Base-by-base conservation (phyloP, 1,139 yeast species). In the Debaryomyces psychrophilus region DNA sequence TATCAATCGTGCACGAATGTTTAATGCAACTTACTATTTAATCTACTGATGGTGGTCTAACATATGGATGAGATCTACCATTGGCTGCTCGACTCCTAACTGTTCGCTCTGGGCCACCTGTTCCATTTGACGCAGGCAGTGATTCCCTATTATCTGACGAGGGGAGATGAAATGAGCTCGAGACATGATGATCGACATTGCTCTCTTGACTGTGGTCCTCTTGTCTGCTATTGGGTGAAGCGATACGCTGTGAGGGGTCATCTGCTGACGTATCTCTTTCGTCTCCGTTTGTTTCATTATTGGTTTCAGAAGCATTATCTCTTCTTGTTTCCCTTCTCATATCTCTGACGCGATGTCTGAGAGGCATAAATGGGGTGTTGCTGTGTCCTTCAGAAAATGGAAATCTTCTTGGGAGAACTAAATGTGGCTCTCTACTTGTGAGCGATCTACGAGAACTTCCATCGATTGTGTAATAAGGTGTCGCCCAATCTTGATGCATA, bases 401-500 rank as follows among this genome's bases (percentile, higher is more conserved):
- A 37, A 69, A 67, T 37, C 64, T 53, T 22, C 72, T 57, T 2
- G 76, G 75, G 29, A 68, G 47, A 2, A 67, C 62, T 35, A 68
- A 50, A 29, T 55, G 51, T 2, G 73, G 73, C 28, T 68, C 69
- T 35, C 57, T 48, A 2, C 52, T 46, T 4, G 42, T 39, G 0
- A 55, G 53, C 17, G 39, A 40, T 14, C 45, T 43, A 38, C 43
- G 55, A 9, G 20, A 17, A 4, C 15, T 22, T 4, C 41, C 37
- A 34, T 46, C 50, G 6, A 37, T 31, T 14, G 46, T 44, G 28
- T 49, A 46, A 9, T 49, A 47, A 2, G 72, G 68, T 8, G 62
- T 63, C 5, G 70, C 69, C 72, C 75, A 70, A 41, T 56, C 60
- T 47, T 73, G 77, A n/a, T 60, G 65, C 60, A 71, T 65, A 45